A percentile compares a stretch with the other conserved stretches of the same genome.
Conservation (phyloP, 2,329 filamentous ascomycete genomes). For the Apiospora saccharicola region DNA sequence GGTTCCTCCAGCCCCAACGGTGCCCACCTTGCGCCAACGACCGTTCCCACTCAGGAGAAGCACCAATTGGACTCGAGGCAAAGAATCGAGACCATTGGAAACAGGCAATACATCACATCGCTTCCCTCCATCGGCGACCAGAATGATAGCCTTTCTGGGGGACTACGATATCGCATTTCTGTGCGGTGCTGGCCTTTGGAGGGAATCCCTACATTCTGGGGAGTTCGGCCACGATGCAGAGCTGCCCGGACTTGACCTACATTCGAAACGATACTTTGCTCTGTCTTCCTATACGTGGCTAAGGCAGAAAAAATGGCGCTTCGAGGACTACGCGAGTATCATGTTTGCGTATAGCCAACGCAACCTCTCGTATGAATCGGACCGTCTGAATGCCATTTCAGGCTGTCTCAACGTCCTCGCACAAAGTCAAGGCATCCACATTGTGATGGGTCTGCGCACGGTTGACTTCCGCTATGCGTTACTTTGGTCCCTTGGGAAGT, state of each 20-base stretch:
- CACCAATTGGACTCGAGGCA: neutral
- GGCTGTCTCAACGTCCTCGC: slow-evolving; percentile 13
- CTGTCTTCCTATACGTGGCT: neutral
- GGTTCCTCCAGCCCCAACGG: neutral
- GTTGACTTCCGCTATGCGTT: neutral
- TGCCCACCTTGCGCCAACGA: neutral
- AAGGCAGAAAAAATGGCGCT: neutral
- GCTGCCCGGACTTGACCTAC: neutral
- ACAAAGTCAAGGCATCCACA: neutral
- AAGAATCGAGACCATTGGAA: neutral
- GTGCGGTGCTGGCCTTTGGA: slow-evolving; percentile 6
- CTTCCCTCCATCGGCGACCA: neutral
- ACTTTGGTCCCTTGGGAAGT: neutral
- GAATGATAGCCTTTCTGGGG: neutral
- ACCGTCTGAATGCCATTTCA: slow-evolving; percentile 2
- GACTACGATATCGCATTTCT: neutral
- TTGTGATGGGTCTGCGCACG: neutral
- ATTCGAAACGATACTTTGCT: neutral
- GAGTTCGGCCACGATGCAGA: neutral
- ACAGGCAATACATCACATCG: slow-evolving; percentile 5
- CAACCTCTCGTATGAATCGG: neutral
- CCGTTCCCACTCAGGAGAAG: neutral
- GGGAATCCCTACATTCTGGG: slow-evolving; percentile 3
- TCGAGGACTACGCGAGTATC: neutral
- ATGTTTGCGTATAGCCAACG: neutral